Base-by-base conservation (phyloP, 2,329 filamentous ascomycete species). In the Parasarocladium wereldwijsianum region DNA sequence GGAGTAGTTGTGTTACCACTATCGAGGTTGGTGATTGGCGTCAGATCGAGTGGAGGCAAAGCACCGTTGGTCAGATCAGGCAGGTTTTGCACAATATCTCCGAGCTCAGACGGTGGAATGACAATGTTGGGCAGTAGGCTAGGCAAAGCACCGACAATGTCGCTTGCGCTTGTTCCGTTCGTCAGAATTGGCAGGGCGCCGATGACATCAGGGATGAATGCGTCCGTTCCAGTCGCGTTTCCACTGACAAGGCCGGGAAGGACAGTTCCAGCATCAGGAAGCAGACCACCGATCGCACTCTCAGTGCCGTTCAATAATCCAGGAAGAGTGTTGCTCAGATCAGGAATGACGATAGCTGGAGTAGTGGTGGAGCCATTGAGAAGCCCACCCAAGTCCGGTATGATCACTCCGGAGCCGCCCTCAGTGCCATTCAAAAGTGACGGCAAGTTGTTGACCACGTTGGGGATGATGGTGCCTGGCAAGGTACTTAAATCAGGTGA, bases 291-390 rank as follows among this genome's bases (percentile, higher is more conserved):
- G 6, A 30, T 17, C 19, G 7, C 20, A n/a, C 24, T 16, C 8
- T 15, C 28, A 16, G 28, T 30, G 20, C 28, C 28, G n/a, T 30
- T 30, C 19, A 30, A 21, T 15, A 30, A 13, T 8, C 9, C 28
- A 12, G 28, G 28, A 13, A 30, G 13, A 21, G 14, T 24, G 13
- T 23, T 16, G 14, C 19, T 12, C 5, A 30, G 28, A 8, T 13
- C 16, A 5, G 28, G 28, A 21, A 30, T 30, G n/a, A 30, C 24
- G 20, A 30, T 30, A 8, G 19, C 28, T 4, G 20, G 13, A 17
- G 19, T 21, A 11, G 8, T 12, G 8, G 11, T 15, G 6, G 28
- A 17, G 20, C 28, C 28, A 17, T 23, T 30, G 12, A 30, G 8
- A 5, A 30, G 17, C 7, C 18, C 19, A 8, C 24, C 28, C 8